Conservation (phyloP, 441 rosid species). For the Croton laevigatus region DNA sequence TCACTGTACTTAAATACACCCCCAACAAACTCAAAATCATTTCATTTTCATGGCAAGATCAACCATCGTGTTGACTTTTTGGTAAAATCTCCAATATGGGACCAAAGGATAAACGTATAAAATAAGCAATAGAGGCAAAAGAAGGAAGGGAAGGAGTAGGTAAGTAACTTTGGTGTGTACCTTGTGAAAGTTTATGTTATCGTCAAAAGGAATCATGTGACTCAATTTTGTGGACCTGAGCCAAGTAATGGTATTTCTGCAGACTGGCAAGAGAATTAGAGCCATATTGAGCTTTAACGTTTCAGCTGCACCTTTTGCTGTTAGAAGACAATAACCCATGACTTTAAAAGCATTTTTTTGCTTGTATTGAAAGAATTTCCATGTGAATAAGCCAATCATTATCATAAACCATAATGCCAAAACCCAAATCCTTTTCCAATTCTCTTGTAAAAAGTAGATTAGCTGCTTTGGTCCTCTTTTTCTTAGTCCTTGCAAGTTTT, state of each 20-base stretch:
- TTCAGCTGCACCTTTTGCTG: slow-evolving; percentile 98
- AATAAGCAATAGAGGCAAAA: slow-evolving; percentile 19
- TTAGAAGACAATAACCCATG: slow-evolving; percentile 85
- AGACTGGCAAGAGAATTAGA: slow-evolving; percentile 80
- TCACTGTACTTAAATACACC: background rate
- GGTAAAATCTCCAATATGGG: slow-evolving; percentile 21
- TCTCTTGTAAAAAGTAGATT: slow-evolving; percentile 54
- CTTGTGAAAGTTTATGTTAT: slow-evolving; percentile 94
- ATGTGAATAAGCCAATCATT: slow-evolving; percentile 68
- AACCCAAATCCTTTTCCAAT: slow-evolving; percentile 95
- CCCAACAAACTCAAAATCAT: background rate
- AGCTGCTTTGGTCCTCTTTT: slow-evolving; percentile 37
- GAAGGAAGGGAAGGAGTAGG: slow-evolving; percentile 3
- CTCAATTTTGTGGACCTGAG: slow-evolving; percentile 82
- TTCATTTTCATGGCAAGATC: slow-evolving; percentile 15
- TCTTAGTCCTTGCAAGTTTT: slow-evolving; percentile 51
- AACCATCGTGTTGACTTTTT: slow-evolving; percentile 31
- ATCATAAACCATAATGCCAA: slow-evolving; percentile 61
- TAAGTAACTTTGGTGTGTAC: slow-evolving; percentile 31
- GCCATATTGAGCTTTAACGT: slow-evolving; percentile 98
- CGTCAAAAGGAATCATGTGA: slow-evolving; percentile 68
- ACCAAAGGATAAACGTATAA: slow-evolving; percentile 25
- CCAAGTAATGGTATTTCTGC: slow-evolving; percentile 94
- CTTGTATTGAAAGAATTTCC: slow-evolving; percentile 92
- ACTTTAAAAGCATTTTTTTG: slow-evolving; percentile 63